Evolutionary conservation across 1,284 basidiomycete genomes (phyloP).

Genomic region (Coniferiporia sulphurascens): DNA sequence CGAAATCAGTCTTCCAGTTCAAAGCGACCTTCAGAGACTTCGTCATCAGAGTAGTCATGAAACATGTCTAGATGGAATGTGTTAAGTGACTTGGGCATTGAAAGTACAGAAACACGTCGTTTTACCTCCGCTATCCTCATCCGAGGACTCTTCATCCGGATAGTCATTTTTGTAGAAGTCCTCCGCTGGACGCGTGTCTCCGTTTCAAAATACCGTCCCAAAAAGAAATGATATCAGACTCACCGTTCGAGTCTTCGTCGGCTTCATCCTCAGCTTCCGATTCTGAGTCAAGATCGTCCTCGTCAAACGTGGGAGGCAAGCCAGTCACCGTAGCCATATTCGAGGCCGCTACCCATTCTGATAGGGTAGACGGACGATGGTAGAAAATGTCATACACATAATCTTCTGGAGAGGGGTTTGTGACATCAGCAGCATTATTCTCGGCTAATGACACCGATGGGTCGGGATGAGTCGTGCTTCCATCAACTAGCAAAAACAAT

Average conservation of each 20-base stretch:
- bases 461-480: conserved; percentile 17
- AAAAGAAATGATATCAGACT: conserved; percentile 19
- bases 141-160: conserved; percentile 61
- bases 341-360: conserved; percentile 50
- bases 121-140: conserved; percentile 29
- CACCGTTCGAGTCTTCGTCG: conserved; percentile 79
- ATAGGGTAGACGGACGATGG: conserved; percentile 50
- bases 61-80: conserved; percentile 34
- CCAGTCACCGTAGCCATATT: conserved; percentile 72
- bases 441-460: conserved; percentile 1
- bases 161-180: conserved; percentile 81
- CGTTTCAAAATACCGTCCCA: background rate
- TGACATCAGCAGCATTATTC: conserved; percentile 5
- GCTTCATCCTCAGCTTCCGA: conserved; percentile 64
- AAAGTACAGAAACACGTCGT: conserved; percentile 28
- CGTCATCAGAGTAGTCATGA: conserved; percentile 41
- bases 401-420: conserved; percentile 36
- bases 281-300: conserved; percentile 42
- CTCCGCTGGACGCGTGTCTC: conserved; percentile 46
- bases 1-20: conserved; percentile 1
- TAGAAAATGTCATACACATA: conserved; percentile 82
- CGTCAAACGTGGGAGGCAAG: conserved; percentile 48
- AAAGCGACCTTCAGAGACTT: conserved; percentile 22
- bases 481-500: conserved; percentile 22
- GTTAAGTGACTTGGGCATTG: background rate